Evolutionary conservation across 106 monocot genomes (phyloP).

Genomic region (Platanthera zijinensis): DNA sequence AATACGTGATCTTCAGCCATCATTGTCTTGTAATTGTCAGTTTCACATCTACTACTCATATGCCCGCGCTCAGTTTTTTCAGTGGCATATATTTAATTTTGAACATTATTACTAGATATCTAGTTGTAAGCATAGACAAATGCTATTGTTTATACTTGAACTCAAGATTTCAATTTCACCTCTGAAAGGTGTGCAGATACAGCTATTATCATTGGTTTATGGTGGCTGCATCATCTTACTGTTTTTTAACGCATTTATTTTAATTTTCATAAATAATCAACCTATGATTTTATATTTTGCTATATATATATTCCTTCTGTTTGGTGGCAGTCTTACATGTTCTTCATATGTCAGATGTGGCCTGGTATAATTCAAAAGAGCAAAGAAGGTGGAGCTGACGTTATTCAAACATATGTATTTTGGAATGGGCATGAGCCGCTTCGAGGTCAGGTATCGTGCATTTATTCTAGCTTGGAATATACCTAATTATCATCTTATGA

Average conservation of each 20-base stretch:
- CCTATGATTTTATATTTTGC: neutral
- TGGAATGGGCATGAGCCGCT: constrained; percentile 89
- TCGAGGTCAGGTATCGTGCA: constrained; percentile 66
- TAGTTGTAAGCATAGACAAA: no score
- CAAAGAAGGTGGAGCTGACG: constrained; percentile 85
- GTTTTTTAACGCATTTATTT: neutral
- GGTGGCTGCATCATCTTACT: neutral
- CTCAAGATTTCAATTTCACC: neutral
- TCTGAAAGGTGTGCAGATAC: neutral
- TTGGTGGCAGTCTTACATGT: neutral
- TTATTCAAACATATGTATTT: constrained; percentile 87
- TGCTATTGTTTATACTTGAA: neutral
- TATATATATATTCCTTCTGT: neutral
- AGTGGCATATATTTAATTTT: no score
- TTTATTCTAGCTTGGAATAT: constrained; percentile 3
- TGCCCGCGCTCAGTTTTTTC: no score
- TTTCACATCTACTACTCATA: no score
- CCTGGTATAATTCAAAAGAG: constrained; percentile 73
- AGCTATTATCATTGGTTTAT: neutral
- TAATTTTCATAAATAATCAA: neutral
- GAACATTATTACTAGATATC: no score
- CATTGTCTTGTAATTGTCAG: no score
- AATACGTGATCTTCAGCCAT: no score
- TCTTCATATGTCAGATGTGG: constrained; percentile 66
- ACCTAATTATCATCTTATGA: constrained; percentile 3